These are phyloP conservation scores for Furcasterigmium sp. DNA, from an alignment of 2,329 filamentous ascomycete species.

Conservation along the genomic window DNA sequence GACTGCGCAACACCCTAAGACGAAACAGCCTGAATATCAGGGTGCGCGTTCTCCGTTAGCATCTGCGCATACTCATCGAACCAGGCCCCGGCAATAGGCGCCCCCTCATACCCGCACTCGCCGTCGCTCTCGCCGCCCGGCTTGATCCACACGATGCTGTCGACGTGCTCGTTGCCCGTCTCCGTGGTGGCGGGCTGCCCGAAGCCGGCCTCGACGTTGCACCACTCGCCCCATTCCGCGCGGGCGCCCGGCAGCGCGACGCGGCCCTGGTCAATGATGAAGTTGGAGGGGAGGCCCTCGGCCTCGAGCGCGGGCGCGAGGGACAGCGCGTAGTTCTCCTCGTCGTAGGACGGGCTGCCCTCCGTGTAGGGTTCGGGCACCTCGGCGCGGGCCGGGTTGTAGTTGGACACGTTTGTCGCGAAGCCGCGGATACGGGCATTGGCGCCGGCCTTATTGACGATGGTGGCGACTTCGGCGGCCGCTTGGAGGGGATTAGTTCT, in stretches of 20 bases:
- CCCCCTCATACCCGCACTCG: slow-evolving; percentile 27
- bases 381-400: slow-evolving; percentile 28
- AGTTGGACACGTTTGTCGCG: slow-evolving; percentile 40
- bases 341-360: slow-evolving; percentile 32
- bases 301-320: slow-evolving; percentile 30
- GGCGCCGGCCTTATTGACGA: slow-evolving; percentile 27
- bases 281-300: slow-evolving; percentile 32
- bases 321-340: slow-evolving; percentile 31
- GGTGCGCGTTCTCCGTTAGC: slow-evolving; percentile 32
- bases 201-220: slow-evolving; percentile 35
- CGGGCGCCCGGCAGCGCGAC: slow-evolving; percentile 29
- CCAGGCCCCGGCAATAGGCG: slow-evolving; percentile 34
- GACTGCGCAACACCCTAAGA: too few species aligned
- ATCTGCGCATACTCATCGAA: slow-evolving; percentile 35
- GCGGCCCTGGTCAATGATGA: slow-evolving; percentile 41
- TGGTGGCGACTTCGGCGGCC: slow-evolving; percentile 32
- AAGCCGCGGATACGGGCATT: slow-evolving; percentile 30
- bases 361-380: slow-evolving; percentile 34
- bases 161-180: slow-evolving; percentile 28
- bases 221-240: slow-evolving; percentile 36
- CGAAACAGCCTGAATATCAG: too few species aligned
- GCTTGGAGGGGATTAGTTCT: slow-evolving; percentile 15
- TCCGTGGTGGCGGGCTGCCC: slow-evolving; percentile 28
- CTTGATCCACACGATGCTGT: slow-evolving; percentile 40
- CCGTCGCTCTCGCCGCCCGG: slow-evolving; percentile 39